Conservation (phyloP, 441 rosid genomes). For the Jatropha multifida region DNA sequence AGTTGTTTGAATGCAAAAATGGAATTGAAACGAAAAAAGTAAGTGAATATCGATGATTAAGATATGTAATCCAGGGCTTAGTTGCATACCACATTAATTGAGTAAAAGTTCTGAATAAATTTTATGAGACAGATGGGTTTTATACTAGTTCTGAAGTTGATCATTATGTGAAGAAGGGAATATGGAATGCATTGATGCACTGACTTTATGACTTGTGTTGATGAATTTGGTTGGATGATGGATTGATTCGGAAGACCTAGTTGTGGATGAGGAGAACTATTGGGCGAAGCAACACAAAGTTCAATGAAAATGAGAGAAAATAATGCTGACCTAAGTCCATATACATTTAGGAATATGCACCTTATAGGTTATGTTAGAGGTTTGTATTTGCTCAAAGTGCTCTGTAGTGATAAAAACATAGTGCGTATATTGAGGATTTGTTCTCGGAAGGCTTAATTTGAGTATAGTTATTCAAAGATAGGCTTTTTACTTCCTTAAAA, state of each 20-base stretch:
- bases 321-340: neutral
- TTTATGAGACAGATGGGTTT: neutral
- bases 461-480: neutral
- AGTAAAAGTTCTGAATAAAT: neutral
- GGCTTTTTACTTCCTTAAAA: neutral
- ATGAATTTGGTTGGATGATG: neutral
- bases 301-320: neutral
- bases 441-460: neutral
- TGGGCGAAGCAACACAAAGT: neutral
- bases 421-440: neutral
- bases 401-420: neutral
- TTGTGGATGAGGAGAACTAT: neutral
- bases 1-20: too few species aligned
- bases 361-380: too few species aligned
- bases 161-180: neutral
- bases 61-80: neutral
- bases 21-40: too few species aligned
- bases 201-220: too few species aligned
- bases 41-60: too few species aligned
- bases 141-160: neutral
- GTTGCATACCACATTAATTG: neutral
- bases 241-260: neutral
- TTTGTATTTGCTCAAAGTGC: neutral
- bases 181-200: neutral
- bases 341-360: neutral